Conservation (phyloP, 345 rosid genomes). For the Acer negundo region DNA sequence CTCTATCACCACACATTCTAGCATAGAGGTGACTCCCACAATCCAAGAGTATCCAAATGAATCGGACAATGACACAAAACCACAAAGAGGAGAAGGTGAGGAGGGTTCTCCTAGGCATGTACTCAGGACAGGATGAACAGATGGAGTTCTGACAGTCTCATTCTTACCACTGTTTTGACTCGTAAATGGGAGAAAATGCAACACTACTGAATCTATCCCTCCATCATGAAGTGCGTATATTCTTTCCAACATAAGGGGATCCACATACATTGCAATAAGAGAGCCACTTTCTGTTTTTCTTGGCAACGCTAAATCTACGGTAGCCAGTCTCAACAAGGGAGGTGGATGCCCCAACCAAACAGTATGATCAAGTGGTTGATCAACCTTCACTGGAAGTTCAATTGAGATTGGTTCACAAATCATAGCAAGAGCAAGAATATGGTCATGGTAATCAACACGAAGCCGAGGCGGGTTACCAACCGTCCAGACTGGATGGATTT, state of each 20-base stretch:
- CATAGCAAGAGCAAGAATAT: constrained; percentile 80
- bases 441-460: constrained; percentile 57
- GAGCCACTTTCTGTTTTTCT: constrained; percentile 44
- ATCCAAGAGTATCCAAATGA: constrained; percentile 95
- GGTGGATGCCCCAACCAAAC: constrained; percentile 92
- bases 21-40: constrained; percentile 58
- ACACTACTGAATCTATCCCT: constrained; percentile 81
- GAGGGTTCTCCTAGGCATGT: constrained; percentile 74
- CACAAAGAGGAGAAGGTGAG: constrained; percentile 55
- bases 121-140: constrained; percentile 84
- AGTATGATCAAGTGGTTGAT: constrained; percentile 61
- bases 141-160: constrained; percentile 66
- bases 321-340: constrained; percentile 82
- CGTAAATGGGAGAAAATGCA: constrained; percentile 96
- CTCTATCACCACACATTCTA: constrained; percentile 85
- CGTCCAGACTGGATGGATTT: constrained; percentile 95
- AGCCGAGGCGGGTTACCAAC: constrained; percentile 72
- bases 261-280: constrained; percentile 55
- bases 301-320: constrained; percentile 91
- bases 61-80: constrained; percentile 72
- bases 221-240: constrained; percentile 76
- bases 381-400: constrained; percentile 55
- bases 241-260: constrained; percentile 86
- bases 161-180: constrained; percentile 74
- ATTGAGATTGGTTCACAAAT: constrained; percentile 68